Evolutionary conservation across 2,329 filamentous ascomycete genomes (phyloP).

Genomic region (Monosporascus sp.): DNA sequence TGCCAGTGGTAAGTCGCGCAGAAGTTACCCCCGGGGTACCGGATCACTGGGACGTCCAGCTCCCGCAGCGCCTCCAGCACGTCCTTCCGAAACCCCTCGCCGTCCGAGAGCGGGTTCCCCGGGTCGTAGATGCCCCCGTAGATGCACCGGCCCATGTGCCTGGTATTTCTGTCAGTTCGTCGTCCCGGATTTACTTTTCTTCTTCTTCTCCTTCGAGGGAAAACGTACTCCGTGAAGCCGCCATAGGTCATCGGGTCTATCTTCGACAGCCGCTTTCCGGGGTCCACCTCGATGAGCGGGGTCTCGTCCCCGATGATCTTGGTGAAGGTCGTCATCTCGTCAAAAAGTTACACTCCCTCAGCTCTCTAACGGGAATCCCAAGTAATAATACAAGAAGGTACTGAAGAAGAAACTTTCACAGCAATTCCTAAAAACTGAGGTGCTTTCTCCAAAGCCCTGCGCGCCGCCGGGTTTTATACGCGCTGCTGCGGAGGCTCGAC

Average conservation of each 20-base stretch:
- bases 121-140: slow-evolving; percentile 84
- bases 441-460: too few relatives aligned
- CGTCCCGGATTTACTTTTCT: background rate
- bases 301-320: slow-evolving; percentile 55
- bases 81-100: slow-evolving; percentile 71
- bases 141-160: slow-evolving; percentile 85
- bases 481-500: too few relatives aligned
- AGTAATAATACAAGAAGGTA: background rate
- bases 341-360: too few relatives aligned
- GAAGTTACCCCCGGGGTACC: slow-evolving; percentile 83
- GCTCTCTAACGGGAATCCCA: background rate
- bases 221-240: slow-evolving; percentile 64
- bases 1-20: slow-evolving; percentile 81
- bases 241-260: slow-evolving; percentile 80
- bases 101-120: slow-evolving; percentile 64
- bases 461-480: too few relatives aligned
- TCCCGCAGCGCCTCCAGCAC: slow-evolving; percentile 70
- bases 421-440: too few relatives aligned
- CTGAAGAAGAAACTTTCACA: background rate
- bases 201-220: slow-evolving; percentile 1
- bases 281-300: slow-evolving; percentile 61
- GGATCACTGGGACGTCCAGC: slow-evolving; percentile 68
- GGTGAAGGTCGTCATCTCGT: slow-evolving; percentile 66
- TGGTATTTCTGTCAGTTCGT: slow-evolving; percentile 25
- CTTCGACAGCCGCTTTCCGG: slow-evolving; percentile 59